phyloP scores from a whole-genome alignment of 1,284 basidiomycete genomes.

The Microbotryum intermedium region DNA sequence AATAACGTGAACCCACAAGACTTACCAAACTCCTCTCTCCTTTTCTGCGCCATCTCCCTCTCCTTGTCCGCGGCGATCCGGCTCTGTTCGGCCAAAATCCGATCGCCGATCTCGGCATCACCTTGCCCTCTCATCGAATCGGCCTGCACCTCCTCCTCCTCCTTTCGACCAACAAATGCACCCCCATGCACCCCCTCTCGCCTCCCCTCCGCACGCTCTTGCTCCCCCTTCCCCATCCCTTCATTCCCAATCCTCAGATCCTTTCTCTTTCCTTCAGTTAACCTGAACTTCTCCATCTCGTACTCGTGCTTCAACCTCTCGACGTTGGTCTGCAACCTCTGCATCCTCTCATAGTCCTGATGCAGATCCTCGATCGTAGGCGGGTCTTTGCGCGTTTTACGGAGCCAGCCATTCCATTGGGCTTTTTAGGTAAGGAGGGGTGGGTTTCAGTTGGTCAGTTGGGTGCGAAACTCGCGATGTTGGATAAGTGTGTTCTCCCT shows the following conservation, averaged over 20 bases:
- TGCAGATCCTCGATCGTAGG: slow-evolving; percentile 16
- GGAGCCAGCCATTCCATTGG: slow-evolving; percentile 26
- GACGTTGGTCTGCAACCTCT: slow-evolving; percentile 14
- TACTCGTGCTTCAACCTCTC: slow-evolving; percentile 9
- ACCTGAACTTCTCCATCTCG: slow-evolving; percentile 14
- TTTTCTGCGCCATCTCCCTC: slow-evolving; percentile 3
- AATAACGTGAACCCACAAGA: background rate
- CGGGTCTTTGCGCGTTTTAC: slow-evolving; percentile 14
- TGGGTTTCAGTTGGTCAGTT: background rate
- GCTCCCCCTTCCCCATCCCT: background rate
- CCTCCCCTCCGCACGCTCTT: background rate
- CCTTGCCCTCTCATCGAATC: background rate
- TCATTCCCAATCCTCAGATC: background rate
- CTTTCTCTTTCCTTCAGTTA: background rate
- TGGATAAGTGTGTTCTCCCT: no score
- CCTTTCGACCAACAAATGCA: background rate
- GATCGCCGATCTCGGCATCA: no score
- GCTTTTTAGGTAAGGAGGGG: background rate
- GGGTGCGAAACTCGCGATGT: background rate
- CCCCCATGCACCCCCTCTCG: background rate
- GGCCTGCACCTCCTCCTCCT: background rate
- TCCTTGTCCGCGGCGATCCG: slow-evolving; percentile 1
- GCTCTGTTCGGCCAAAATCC: no score
- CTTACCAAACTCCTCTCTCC: slow-evolving; percentile 19
- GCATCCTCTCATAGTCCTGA: slow-evolving; percentile 8